Evolutionary conservation across 805 yeast genomes (phyloP), one percentile per base, ranked within the genome.

Genomic region (Yamadazyma nakazawae): DNA sequence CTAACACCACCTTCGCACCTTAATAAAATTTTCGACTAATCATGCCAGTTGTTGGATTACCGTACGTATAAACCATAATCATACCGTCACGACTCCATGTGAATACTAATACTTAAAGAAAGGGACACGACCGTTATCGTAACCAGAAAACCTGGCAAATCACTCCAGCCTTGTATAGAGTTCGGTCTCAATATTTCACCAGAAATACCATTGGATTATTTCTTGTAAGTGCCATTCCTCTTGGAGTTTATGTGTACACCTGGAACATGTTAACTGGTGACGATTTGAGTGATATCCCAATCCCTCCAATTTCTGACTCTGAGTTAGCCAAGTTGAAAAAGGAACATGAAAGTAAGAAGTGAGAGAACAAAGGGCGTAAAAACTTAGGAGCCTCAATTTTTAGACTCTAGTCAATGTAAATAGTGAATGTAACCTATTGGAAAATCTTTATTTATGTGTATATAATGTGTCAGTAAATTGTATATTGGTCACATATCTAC

Each of bases 141-240:
- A 88, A 86, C 64, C 85, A 82, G 32, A 70, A 72, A 53, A 86
- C 91, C 30, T 85, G 80, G 67, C 84, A 84, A 60, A 90, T 90
- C 92, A 88, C 97, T 1, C 96, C 96, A 13, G 96, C 97, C 5
- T 82, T 92, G 76, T 74, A 88, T 54, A 77, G 98, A 54, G 97
- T 96, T 40, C 80, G 98, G 65, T 75, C 78, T 50, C 97, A 96
- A 36, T 92, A 80, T 61, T 88, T 90, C 68, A 80, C 82, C 78
- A 81, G 76, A 58, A 92, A 91, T 64, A 78, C 85, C 60, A 70
- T 80, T 16, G 79, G 82, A 0, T 79, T 91, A 42, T 72, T 72
- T 14, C 66, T 78, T 0, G 70, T 88, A 17, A 67, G 82, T 4
- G 77, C 84, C n/a, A 67, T 88, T 43, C 83, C 94, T 5, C 71